A percentile compares a stretch with the other conserved stretches of the same genome.
These are phyloP conservation scores for Ceratobasidium sp. DNA, from an alignment of 1,284 basidiomycete species.

Conservation along the genomic window DNA sequence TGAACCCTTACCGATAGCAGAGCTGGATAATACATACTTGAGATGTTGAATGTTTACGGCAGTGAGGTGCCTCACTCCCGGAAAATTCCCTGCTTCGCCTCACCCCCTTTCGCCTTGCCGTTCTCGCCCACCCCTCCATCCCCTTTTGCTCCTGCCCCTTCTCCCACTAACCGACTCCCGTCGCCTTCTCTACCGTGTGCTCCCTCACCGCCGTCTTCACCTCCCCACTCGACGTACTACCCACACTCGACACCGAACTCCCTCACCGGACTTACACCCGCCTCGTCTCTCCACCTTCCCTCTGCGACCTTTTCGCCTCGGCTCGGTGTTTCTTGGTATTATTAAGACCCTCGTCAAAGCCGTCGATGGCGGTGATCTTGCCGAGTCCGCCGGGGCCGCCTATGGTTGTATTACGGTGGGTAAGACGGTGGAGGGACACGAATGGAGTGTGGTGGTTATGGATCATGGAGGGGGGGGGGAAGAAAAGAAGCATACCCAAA, in stretches of 20 bases:
- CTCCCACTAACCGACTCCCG: too few relatives aligned
- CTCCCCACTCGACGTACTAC: constrained; percentile 23
- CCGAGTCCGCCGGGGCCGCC: constrained; percentile 55
- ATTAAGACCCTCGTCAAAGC: constrained; percentile 51
- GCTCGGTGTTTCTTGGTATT: constrained; percentile 53
- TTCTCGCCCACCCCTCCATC: not conserved
- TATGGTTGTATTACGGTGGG: not conserved
- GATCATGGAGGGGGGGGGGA: too few relatives aligned
- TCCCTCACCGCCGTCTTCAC: not conserved
- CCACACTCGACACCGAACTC: constrained; percentile 23
- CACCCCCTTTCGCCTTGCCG: not conserved
- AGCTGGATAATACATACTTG: constrained; percentile 1
- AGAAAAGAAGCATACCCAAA: constrained; percentile 7
- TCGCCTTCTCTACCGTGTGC: too few relatives aligned
- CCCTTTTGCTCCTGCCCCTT: too few relatives aligned
- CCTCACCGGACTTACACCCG: constrained; percentile 3
- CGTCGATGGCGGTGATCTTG: constrained; percentile 54
- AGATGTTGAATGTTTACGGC: not conserved
- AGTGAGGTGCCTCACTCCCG: not conserved
- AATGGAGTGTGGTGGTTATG: too few relatives aligned
- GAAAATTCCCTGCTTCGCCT: constrained; percentile 4
- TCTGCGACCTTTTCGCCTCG: constrained; percentile 50
- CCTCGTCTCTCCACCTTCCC: not conserved
- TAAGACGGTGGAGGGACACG: too few relatives aligned
- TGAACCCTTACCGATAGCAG: not conserved